A percentile compares a stretch with the other conserved stretches of the same genome.
Conservation (phyloP, 441 rosid genomes). For the Bruguiera hainesii region DNA sequence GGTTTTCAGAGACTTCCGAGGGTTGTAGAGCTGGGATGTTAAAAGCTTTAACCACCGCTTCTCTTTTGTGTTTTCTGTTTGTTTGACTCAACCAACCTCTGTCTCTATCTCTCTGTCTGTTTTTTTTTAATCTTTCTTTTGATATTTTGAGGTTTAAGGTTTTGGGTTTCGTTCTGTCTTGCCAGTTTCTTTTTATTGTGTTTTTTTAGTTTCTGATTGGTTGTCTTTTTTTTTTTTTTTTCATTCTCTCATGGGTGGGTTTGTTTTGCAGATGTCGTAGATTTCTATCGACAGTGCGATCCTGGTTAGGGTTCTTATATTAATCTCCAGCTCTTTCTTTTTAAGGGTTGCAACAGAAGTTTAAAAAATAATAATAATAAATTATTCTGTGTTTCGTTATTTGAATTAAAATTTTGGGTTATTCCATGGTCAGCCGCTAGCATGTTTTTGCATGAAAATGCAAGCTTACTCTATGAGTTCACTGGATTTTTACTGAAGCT, state of each 20-base stretch:
- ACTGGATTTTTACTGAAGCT: too few species aligned
- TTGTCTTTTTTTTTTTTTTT: too few species aligned
- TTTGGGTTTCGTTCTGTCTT: constrained; percentile 5
- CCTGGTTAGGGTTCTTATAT: constrained; percentile 55
- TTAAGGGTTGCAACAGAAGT: not conserved
- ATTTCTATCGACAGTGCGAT: constrained; percentile 65
- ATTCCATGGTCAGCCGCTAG: too few species aligned
- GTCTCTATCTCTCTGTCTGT: not conserved
- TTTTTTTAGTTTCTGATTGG: not conserved
- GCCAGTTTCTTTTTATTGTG: too few species aligned
- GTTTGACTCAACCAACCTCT: not conserved
- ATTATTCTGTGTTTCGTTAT: not conserved
- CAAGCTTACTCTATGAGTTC: too few species aligned
- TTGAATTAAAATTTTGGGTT: too few species aligned
- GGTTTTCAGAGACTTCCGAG: constrained; percentile 45
- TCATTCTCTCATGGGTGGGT: not conserved
- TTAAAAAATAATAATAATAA: too few species aligned
- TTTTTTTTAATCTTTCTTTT: not conserved
- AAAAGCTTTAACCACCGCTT: constrained; percentile 47
- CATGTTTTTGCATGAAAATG: too few species aligned
- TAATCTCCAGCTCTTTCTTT: not conserved
- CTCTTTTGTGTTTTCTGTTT: not conserved
- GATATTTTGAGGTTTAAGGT: not conserved
- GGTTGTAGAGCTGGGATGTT: constrained; percentile 52
- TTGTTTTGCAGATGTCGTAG: constrained; percentile 53